A percentile compares a stretch with the other conserved stretches of the same genome.
These are phyloP conservation scores for Hypholoma fasciculare DNA, from an alignment of 768 basidiomycete species.

Conservation along the genomic window DNA sequence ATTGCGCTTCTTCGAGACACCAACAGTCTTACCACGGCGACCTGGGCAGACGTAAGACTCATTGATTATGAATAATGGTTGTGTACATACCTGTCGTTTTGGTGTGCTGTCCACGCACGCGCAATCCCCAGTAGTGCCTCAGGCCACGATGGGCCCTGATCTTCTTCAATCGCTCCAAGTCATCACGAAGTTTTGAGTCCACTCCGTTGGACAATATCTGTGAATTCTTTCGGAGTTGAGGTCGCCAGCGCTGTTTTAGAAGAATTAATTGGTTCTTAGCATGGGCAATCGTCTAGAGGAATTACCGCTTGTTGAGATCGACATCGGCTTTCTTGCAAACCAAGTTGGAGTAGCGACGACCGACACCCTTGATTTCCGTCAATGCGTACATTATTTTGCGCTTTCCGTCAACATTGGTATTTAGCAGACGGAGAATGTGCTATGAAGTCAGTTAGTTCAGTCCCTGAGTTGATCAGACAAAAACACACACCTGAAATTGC, in stretches of 20 bases:
- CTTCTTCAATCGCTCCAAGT: slow-evolving; percentile 98
- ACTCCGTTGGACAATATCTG: slow-evolving; percentile 96
- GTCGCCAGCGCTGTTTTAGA: slow-evolving; percentile 83
- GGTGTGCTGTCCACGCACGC: slow-evolving; percentile 98
- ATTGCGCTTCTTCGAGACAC: slow-evolving; percentile 90
- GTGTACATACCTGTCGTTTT: slow-evolving; percentile 86
- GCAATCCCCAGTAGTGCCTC: slow-evolving; percentile 90
- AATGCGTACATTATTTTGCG: slow-evolving; percentile 99
- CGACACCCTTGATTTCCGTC: slow-evolving; percentile 99
- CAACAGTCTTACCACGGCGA: slow-evolving; percentile 94
- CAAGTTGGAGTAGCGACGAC: slow-evolving; percentile 96
- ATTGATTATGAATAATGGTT: background rate
- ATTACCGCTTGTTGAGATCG: slow-evolving; percentile 94
- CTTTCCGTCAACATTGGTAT: slow-evolving; percentile 99
- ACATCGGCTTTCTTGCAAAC: slow-evolving; percentile 99
- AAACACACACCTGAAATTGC: slow-evolving; percentile 80
- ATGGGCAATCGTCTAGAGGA: slow-evolving; percentile 5
- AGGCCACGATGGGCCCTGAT: slow-evolving; percentile 96
- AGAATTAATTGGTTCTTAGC: background rate
- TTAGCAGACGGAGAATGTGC: slow-evolving; percentile 99
- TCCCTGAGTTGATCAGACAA: background rate
- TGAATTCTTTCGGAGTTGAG: slow-evolving; percentile 98
- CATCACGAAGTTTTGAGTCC: slow-evolving; percentile 97
- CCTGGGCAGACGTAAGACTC: slow-evolving; percentile 41
- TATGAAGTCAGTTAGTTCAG: slow-evolving; percentile 28